phyloP scores from a whole-genome alignment of 2,329 filamentous ascomycete species.

The Microascus cirrosus region DNA sequence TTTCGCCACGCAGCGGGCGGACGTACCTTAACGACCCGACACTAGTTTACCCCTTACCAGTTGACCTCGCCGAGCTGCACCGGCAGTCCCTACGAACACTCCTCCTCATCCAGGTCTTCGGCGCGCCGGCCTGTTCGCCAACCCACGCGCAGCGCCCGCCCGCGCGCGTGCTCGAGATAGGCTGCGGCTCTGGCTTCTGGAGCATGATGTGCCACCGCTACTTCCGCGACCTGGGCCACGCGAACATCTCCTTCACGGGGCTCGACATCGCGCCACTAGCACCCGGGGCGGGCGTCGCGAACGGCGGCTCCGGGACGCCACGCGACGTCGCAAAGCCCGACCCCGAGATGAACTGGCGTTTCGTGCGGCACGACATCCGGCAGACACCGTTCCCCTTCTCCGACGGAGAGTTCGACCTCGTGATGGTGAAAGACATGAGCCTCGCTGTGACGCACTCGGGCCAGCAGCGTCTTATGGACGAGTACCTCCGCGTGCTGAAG shows the following conservation, averaged over 20 bases:
- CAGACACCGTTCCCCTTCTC: constrained; percentile 66
- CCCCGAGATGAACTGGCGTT: constrained; percentile 76
- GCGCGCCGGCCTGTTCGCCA: constrained; percentile 66
- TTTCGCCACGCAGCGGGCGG: constrained; percentile 65
- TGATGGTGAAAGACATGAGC: constrained; percentile 79
- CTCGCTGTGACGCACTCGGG: constrained; percentile 51
- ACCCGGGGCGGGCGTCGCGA: constrained; percentile 33
- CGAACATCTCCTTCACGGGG: constrained; percentile 66
- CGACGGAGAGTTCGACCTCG: constrained; percentile 71
- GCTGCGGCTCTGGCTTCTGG: constrained; percentile 84
- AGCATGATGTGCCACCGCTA: constrained; percentile 78
- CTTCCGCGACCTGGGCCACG: constrained; percentile 57
- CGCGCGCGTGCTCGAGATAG: constrained; percentile 70
- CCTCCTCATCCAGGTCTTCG: constrained; percentile 70
- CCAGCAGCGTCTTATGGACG: constrained; percentile 49
- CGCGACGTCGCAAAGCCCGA: constrained; percentile 36
- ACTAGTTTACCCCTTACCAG: constrained; percentile 72
- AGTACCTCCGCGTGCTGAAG: constrained; percentile 65
- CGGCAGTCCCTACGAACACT: constrained; percentile 77
- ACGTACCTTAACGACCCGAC: constrained; percentile 68
- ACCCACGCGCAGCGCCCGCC: constrained; percentile 57
- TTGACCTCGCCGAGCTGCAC: constrained; percentile 78
- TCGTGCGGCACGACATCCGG: constrained; percentile 78
- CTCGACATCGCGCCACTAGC: constrained; percentile 70
- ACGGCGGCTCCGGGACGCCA: constrained; percentile 12